Base-by-base conservation (phyloP, 805 yeast species). In the Lipomyces orientalis region DNA sequence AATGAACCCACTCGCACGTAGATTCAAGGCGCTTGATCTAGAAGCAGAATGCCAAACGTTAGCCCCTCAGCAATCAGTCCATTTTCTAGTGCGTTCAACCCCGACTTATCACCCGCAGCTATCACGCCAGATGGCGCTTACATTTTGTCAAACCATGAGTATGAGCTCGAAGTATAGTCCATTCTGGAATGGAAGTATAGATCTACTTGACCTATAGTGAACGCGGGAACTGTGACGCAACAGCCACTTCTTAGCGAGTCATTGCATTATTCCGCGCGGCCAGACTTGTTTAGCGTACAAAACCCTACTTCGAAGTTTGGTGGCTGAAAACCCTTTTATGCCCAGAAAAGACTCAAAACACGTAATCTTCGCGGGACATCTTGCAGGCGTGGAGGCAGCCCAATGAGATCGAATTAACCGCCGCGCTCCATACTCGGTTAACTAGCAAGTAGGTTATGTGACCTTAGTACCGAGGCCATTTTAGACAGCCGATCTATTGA, bases 1-100 rank as follows among this genome's bases (percentile, higher is more conserved):
- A 22, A 69, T 64, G 43, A 64, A 67, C 6, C 72, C 72, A 12
- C 37, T 60, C 14, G 63, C 67, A 10, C 57, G 58, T 29, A 52
- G 46, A 8, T 39, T 56, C 51, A 58, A 51, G 16, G 64, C 29
- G 9, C 59, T 46, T 7, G 67, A 66, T 39, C 67, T 60, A 68
- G 6, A 54, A 14, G 33, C 34, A 39, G 25, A 34, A 9, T 6
- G 29, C n/a, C 37, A 56, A 56, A 33, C 12, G 54, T 25, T 39
- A 33, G 54, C 31, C 9, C 37, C 5, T 4, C 16, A 16, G n/a
- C n/a, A 34, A 60, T 39, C 62, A 8, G 46, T 12, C 29, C 62
- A 60, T 8, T 60, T 31, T 33, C 3, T 25, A 25, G 29, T 25
- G 2, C 29, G 29, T 25, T 25, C 29, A 3, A 25, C 29, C 29